Conservation (phyloP, 2,329 filamentous ascomycete genomes). For the Arachnopeziza araneosa region DNA sequence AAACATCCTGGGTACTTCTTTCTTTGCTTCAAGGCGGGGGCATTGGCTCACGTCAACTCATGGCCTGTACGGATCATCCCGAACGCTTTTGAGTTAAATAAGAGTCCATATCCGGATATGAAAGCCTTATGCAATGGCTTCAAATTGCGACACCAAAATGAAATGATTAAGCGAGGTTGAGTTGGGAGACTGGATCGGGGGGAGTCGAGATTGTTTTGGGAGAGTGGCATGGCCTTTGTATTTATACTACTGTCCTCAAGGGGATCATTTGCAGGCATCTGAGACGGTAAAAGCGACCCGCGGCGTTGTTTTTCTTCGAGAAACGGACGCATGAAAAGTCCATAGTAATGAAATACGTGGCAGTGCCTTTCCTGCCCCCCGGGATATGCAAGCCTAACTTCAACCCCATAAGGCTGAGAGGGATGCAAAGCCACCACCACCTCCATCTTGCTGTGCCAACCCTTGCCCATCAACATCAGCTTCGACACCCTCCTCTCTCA, state of each 20-base stretch:
- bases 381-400: too few species aligned
- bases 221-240: neutral
- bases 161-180: conserved; percentile 21
- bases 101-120: conserved; percentile 90
- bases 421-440: neutral
- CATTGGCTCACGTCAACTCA: conserved; percentile 63
- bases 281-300: neutral
- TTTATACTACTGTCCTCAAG: neutral
- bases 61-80: conserved; percentile 90
- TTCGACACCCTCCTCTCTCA: neutral
- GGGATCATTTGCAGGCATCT: neutral
- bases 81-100: conserved; percentile 86
- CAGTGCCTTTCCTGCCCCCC: neutral
- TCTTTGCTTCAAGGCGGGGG: conserved; percentile 92
- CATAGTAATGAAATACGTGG: neutral
- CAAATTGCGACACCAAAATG: conserved; percentile 46
- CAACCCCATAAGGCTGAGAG: neutral
- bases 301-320: neutral
- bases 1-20: conserved; percentile 93
- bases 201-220: neutral
- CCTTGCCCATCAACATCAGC: neutral
- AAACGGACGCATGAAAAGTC: neutral
- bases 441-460: neutral
- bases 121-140: conserved; percentile 93
- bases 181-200: neutral